A percentile compares a stretch with the other conserved stretches of the same genome.
phyloP scores from a whole-genome alignment of 176 grass and related monocot species.

The Carex kokanica region DNA sequence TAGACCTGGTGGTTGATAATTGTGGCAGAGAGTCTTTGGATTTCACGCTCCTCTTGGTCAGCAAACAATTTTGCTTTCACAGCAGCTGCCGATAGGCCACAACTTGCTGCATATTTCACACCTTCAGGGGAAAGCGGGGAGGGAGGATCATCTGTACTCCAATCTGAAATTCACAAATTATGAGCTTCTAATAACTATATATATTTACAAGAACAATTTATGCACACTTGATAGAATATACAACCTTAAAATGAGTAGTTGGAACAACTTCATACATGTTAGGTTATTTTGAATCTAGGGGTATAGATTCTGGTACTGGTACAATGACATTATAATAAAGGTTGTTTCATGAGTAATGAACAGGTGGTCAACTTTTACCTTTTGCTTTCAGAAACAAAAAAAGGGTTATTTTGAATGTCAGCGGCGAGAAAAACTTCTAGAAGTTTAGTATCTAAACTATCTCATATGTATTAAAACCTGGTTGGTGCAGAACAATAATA shows the following conservation, averaged over 20 bases:
- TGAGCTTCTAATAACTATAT: background rate
- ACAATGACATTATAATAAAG: too few species aligned
- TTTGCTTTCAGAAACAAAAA: background rate
- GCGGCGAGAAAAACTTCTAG: background rate
- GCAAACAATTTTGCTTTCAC: constrained; percentile 94
- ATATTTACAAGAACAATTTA: background rate
- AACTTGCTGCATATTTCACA: constrained; percentile 58
- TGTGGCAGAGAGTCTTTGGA: constrained; percentile 79
- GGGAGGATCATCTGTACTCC: constrained; percentile 23
- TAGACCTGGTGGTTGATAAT: constrained; percentile 88
- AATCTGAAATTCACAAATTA: constrained; percentile 4
- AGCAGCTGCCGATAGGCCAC: constrained; percentile 75
- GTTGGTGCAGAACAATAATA: constrained; percentile 1
- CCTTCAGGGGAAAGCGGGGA: constrained; percentile 49
- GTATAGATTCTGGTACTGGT: background rate
- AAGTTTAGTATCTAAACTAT: background rate
- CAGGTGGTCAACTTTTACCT: too few species aligned
- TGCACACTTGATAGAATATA: background rate
- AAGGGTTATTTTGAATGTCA: background rate
- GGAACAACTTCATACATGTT: background rate
- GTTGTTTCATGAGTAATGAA: too few species aligned
- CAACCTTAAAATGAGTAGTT: background rate
- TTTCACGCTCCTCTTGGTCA: constrained; percentile 95
- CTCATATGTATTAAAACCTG: background rate
- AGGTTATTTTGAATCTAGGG: background rate